Evolutionary conservation across 345 rosid species (phyloP).

Genomic region (Gossypium bickii): DNA sequence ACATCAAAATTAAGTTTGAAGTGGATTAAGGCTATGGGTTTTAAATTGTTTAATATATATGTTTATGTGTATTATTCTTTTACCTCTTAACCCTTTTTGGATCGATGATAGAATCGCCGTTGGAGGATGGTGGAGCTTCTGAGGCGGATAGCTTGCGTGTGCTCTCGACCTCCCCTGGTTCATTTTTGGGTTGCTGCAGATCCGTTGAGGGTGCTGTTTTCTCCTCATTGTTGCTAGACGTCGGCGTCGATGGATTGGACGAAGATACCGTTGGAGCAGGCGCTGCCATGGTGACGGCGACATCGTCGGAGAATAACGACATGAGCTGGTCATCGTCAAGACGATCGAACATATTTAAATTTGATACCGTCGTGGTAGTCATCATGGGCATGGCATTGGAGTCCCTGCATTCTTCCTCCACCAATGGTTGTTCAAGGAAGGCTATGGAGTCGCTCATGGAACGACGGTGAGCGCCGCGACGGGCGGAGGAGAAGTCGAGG

Average conservation of each 20-base stretch:
- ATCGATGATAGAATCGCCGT: constrained; percentile 35
- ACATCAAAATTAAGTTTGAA: not conserved
- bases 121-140: constrained; percentile 23
- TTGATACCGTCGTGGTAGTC: not conserved
- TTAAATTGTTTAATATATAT: not conserved
- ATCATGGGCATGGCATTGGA: constrained; percentile 11
- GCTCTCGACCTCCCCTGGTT: constrained; percentile 43
- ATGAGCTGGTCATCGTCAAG: constrained; percentile 60
- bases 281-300: constrained; percentile 15
- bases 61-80: not conserved
- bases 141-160: constrained; percentile 25
- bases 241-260: constrained; percentile 55
- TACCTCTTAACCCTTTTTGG: constrained; percentile 68
- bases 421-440: constrained; percentile 53
- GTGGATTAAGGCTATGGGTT: not conserved
- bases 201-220: constrained; percentile 21
- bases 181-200: constrained; percentile 35
- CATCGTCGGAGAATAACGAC: constrained; percentile 62
- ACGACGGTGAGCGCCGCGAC: constrained; percentile 76
- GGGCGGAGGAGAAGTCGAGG: constrained; percentile 67
- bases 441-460: constrained; percentile 82
- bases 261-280: constrained; percentile 22
- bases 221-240: constrained; percentile 55
- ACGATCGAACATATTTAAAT: constrained; percentile 31
- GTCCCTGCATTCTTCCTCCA: constrained; percentile 25